Conservation (phyloP, 805 yeast genomes). For the Metschnikowia continentalis region DNA sequence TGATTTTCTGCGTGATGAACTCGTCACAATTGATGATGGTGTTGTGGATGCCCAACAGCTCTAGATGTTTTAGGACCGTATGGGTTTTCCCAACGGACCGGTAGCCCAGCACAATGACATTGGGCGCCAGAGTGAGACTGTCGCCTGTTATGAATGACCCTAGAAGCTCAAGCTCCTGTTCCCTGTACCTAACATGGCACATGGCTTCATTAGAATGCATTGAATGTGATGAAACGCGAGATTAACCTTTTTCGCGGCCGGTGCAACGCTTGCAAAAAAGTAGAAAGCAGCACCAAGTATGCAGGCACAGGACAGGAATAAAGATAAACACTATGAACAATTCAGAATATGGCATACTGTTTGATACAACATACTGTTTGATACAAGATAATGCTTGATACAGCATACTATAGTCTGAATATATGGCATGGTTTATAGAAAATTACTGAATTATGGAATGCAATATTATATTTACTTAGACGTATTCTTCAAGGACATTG, state of each 20-base stretch:
- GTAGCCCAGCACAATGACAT: constrained; percentile 45
- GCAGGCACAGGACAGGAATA: no score
- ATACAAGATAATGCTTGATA: no score
- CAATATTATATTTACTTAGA: neutral
- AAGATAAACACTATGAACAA: no score
- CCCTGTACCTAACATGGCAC: constrained; percentile 16
- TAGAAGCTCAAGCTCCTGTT: constrained; percentile 32
- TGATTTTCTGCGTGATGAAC: constrained; percentile 36
- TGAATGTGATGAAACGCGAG: neutral
- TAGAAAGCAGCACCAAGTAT: no score
- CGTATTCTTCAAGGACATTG: constrained; percentile 29
- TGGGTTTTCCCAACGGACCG: constrained; percentile 47
- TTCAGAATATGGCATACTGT: no score
- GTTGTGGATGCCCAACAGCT: constrained; percentile 22
- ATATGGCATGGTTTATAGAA: no score
- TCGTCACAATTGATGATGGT: constrained; percentile 43
- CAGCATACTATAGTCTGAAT: no score
- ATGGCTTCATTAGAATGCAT: neutral
- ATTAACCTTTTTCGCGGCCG: neutral
- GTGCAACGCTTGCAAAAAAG: neutral
- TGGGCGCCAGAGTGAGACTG: constrained; percentile 26
- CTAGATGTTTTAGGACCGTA: constrained; percentile 30
- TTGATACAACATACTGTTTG: no score
- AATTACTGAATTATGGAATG: neutral
- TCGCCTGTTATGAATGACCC: constrained; percentile 31